phyloP scores from a whole-genome alignment of 2,329 filamentous ascomycete genomes.

The Trematosphaeria pertusa region DNA sequence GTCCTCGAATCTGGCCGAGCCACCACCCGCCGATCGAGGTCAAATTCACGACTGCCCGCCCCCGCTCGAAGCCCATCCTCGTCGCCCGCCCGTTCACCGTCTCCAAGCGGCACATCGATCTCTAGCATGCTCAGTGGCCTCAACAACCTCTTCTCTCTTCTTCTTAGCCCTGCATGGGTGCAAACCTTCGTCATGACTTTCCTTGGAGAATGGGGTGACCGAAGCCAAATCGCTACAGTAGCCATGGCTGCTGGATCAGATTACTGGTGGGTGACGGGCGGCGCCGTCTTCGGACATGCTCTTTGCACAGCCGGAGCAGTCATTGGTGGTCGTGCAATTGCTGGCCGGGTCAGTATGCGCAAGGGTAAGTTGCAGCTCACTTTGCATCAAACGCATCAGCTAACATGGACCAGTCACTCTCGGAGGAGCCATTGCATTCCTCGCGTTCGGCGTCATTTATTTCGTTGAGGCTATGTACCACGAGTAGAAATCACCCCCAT shows the following conservation, averaged over 20 bases:
- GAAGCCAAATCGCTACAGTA: conserved; percentile 97
- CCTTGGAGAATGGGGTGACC: conserved; percentile 96
- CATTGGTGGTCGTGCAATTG: conserved; percentile 88
- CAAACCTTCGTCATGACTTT: conserved; percentile 99
- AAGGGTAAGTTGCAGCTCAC: conserved; percentile 73
- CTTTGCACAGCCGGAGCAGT: conserved; percentile 92
- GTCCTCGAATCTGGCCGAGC: conserved; percentile 80
- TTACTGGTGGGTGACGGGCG: conserved; percentile 97
- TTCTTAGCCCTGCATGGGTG: conserved; percentile 96
- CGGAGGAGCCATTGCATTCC: conserved; percentile 87
- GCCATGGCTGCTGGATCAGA: conserved; percentile 98
- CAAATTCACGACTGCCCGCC: conserved; percentile 78
- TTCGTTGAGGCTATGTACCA: conserved; percentile 77
- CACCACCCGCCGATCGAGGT: conserved; percentile 74
- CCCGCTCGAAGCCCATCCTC: conserved; percentile 80
- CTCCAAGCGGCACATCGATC: conserved; percentile 62
- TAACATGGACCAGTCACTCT: conserved; percentile 74
- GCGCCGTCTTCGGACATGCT: conserved; percentile 84
- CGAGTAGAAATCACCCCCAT: conserved; percentile 37
- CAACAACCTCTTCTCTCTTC: conserved; percentile 83
- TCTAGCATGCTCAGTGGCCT: conserved; percentile 67
- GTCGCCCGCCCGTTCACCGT: conserved; percentile 48
- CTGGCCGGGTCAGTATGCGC: conserved; percentile 91
- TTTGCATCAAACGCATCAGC: conserved; percentile 11
- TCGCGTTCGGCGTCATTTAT: conserved; percentile 92